phyloP scores from a whole-genome alignment of 2,329 filamentous ascomycete genomes.

The Ascochyta clinopodiicola region DNA sequence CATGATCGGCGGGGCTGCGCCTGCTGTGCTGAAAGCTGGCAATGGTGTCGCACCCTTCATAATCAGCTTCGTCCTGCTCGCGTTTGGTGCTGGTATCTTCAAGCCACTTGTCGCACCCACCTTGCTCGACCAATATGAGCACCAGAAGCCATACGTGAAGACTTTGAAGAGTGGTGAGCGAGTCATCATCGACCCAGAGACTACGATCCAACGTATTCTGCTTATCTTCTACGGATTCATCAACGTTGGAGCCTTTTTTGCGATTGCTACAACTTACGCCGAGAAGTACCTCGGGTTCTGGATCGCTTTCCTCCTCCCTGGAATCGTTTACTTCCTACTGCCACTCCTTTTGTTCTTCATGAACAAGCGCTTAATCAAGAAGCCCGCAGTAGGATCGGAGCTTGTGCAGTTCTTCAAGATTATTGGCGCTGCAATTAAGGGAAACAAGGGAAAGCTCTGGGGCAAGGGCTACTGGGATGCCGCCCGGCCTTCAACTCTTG shows the following conservation, averaged over 20 bases:
- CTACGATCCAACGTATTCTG: constrained; percentile 49
- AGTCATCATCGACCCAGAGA: constrained; percentile 55
- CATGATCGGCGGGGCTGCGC: constrained; percentile 47
- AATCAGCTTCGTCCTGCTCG: constrained; percentile 48
- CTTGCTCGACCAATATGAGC: constrained; percentile 54
- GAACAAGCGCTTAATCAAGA: constrained; percentile 45
- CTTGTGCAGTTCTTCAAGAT: constrained; percentile 45
- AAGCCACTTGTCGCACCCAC: constrained; percentile 53
- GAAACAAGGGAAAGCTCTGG: constrained; percentile 45
- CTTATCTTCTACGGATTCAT: constrained; percentile 44
- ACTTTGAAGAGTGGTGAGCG: constrained; percentile 43
- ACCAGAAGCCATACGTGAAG: constrained; percentile 52
- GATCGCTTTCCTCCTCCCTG: constrained; percentile 48
- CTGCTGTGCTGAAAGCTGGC: constrained; percentile 50
- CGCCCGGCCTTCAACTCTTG: constrained; percentile 40
- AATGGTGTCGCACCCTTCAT: constrained; percentile 49
- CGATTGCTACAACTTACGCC: constrained; percentile 40
- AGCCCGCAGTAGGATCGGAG: constrained; percentile 44
- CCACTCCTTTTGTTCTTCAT: constrained; percentile 33
- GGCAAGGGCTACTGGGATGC: constrained; percentile 43
- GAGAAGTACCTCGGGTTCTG: constrained; percentile 53
- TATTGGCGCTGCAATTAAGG: constrained; percentile 39
- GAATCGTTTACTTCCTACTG: constrained; percentile 39
- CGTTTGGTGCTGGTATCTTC: constrained; percentile 39
- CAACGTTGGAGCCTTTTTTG: constrained; percentile 15